Evolutionary conservation across 2,329 filamentous ascomycete species (phyloP), one percentile per base, ranked within the genome.

Genomic region (Pseudogymnoascus sp.): DNA sequence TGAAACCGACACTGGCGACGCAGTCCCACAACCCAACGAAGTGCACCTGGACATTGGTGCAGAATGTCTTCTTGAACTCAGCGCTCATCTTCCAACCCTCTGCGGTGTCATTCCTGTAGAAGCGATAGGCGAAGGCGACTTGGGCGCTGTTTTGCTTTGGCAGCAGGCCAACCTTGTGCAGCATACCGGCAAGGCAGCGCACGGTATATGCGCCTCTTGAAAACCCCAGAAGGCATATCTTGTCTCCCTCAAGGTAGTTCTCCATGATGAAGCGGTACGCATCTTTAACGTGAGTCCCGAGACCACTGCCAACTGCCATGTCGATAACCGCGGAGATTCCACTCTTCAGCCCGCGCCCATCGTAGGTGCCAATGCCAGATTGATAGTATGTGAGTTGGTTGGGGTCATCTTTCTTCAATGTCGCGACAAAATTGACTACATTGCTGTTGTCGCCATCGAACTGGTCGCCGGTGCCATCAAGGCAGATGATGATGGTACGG

Each of bases 101-200:
- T 2, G 66, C 61, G 0, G 71, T 69, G 62, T 79, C 75, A 62
- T 78, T 71, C 59, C 76, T 76, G 70, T 78, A 80, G 68, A 77
- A 77, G 33, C 76, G 66, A 65, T 79, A 80, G 7, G 77, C 77
- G 65, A 79, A 78, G 5, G 67, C 68, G 9, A 79, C 67, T 62
- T 78, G 76, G 2, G 72, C 70, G 0, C 59, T 89, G 68, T 96
- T 96, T 9, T 91, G 90, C 60, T 89, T 87, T 11, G 67, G 68
- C 71, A 78, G 61, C 65, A 73, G 66, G 5, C 76, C 75, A 25
- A 78, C 75, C 65, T 77, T 77, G 68, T 78, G 75, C 6, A 78
- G 68, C 75, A 78, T 77, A 2, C 75, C 76, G 16, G 75, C 72
- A 3, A 82, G 71, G 61, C 80, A 82, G 3, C 80, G 75, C 14